Base-by-base conservation (phyloP, 257 asterid species). In the Lycium ferocissimum region DNA sequence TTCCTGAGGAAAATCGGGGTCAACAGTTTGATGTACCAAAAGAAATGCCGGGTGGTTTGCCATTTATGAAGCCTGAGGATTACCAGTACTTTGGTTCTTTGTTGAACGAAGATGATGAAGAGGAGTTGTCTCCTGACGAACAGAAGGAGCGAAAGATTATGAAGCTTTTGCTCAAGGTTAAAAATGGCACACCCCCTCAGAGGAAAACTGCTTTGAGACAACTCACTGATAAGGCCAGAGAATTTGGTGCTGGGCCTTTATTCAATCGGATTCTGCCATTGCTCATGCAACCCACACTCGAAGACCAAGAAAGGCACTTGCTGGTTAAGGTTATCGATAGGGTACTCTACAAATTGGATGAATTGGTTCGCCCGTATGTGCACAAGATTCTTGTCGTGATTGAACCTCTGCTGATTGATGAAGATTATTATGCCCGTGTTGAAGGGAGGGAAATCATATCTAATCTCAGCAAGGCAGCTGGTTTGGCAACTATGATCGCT, bases 401-500 rank as follows among this genome's bases (percentile, higher is more conserved):
- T 40, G 98, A 95, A 91, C 98, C 98, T 72, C 86, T 95, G 84
- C 88, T 95, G 90, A 95, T 95, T 84, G 98, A 95, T 87, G 98
- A 95, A 88, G 98, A 95, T 88, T 95, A 95, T 89, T 95, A 95
- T 90, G 98, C 98, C 58, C 98, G 98, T 86, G 98, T 95, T 3
- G 98, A 95, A 88, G 98, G 98, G 63, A 91, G 98, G 90, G 98
- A 95, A 86, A 95, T 95, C 85, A 95, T 95, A 87, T 95, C 98
- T n/a, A 95, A 95, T 89, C 95, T 95, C 80, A 95, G 98, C 86
- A 95, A 95, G 92, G 98, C 98, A 14, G 98, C 98, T 80, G 98
- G 98, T 38, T 88, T 95, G 92, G 98, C 98, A 33, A 93, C 98
- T 88, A 95, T 95, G 98, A 95, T 95, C 90, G 98, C 98, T 85